Base-by-base conservation (phyloP, 192 early-diverging fungal genomes). In the Kickxella alabastrina region DNA sequence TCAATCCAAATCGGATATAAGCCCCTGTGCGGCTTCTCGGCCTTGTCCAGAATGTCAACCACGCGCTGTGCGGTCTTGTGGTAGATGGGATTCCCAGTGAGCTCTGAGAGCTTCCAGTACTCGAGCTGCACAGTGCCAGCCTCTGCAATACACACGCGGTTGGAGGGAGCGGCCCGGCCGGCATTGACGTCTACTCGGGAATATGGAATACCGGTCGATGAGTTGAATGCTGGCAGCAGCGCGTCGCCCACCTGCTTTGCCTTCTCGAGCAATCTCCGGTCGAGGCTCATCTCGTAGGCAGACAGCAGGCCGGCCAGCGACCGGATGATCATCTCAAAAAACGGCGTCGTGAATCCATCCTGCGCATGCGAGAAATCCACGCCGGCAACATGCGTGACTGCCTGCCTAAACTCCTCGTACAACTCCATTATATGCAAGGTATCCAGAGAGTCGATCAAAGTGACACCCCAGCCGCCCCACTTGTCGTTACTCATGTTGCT, bases 271-370 rank as follows among this genome's bases (percentile, higher is more conserved):
- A 89, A 77, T 19, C 83, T 49, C 12, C 46, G 45, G 36, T 95
- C 90, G 31, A 75, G 65, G 23, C 87, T 86, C 46, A 95, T 66
- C 50, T 95, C 91, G 49, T 93, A 92, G 5, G 92, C 88, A 14
- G 83, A 79, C 27, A 95, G 67, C 46, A 95, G 61, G 9, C 92
- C 92, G 23, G 86, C 92, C 3, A 91, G 67, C 45, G 84, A 78
- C 1, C 92, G 82, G 26, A 95, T 95, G 43, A 85, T 65, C 22
- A 87, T 90, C 62, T 95, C 92, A 68, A 95, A 95, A 49, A 91
- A 80, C 26, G 80, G 83, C 27, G 88, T 80, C 2, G 55, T 68
- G 17, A 55, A 79, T 21, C 53, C 63, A 24, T 29, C 39, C 25
- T 28, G 35, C 17, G 75, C 49, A 61, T 65, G 62, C 51, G 58